These are phyloP conservation scores for Uronychia setigera DNA, from an alignment of 73 alveolate species.

Conservation along the genomic window DNA sequence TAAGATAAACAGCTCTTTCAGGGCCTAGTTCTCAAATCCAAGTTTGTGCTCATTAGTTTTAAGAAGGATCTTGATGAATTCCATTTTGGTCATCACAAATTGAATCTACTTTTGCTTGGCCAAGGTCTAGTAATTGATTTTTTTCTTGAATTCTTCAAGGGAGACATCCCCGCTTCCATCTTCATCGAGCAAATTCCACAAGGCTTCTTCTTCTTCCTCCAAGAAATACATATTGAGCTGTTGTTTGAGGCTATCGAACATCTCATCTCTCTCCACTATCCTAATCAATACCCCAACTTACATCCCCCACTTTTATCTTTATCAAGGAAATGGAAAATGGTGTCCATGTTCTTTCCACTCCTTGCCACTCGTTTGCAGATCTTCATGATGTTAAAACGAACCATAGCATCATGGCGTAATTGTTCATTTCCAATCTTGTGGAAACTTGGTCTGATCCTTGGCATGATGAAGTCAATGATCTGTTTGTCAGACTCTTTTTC, in stretches of 20 bases:
- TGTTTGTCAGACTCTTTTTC: slow-evolving; percentile 2
- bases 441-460: slow-evolving; percentile 7
- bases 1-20: slow-evolving; percentile 18
- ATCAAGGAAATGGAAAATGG: neutral
- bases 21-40: slow-evolving; percentile 4
- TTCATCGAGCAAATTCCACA: slow-evolving; percentile 1
- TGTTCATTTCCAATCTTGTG: neutral
- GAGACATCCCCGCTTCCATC: neutral
- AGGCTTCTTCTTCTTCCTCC: neutral
- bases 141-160: neutral
- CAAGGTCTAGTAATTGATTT: neutral
- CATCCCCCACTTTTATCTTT: slow-evolving; percentile 4
- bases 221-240: neutral
- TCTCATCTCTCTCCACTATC: slow-evolving; percentile 2
- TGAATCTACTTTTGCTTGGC: neutral
- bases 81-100: neutral
- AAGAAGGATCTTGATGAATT: slow-evolving; percentile 11
- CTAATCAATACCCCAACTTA: neutral
- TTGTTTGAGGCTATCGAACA: slow-evolving; percentile 1
- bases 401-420: neutral
- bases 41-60: slow-evolving; percentile 25
- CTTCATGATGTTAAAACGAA: slow-evolving; percentile 22
- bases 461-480: slow-evolving; percentile 13
- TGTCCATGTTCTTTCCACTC: slow-evolving; percentile 29
- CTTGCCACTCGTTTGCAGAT: slow-evolving; percentile 7